phyloP scores from a whole-genome alignment of 176 grass and related monocot species.

The Coix lacrymajobi region DNA sequence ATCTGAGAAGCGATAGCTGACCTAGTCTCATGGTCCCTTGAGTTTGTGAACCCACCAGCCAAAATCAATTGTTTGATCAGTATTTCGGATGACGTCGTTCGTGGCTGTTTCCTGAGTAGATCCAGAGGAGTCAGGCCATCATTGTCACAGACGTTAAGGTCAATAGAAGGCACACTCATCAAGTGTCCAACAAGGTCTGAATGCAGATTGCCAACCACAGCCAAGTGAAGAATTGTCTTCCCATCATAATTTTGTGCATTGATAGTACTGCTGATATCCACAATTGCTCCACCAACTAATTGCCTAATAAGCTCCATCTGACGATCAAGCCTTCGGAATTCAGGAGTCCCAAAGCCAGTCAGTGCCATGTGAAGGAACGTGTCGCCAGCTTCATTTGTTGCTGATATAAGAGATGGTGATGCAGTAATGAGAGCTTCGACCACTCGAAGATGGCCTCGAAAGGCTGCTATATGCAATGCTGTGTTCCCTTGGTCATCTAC shows the following conservation, averaged over 20 bases:
- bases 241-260: slow-evolving; percentile 73
- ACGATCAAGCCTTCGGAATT: slow-evolving; percentile 75
- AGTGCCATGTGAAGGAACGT: slow-evolving; percentile 86
- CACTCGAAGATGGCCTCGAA: slow-evolving; percentile 62
- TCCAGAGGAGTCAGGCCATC: slow-evolving; percentile 80
- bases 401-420: slow-evolving; percentile 40
- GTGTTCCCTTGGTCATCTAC: slow-evolving; percentile 79
- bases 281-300: slow-evolving; percentile 34
- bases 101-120: slow-evolving; percentile 68
- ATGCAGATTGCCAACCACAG: slow-evolving; percentile 63
- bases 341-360: slow-evolving; percentile 74
- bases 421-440: slow-evolving; percentile 48
- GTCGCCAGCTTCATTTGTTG: slow-evolving; percentile 60
- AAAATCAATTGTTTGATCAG: slow-evolving; percentile 76
- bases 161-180: slow-evolving; percentile 51
- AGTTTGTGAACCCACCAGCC: slow-evolving; percentile 77
- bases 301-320: slow-evolving; percentile 74
- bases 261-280: slow-evolving; percentile 54
- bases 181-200: slow-evolving; percentile 62
- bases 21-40: slow-evolving; percentile 46
- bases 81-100: slow-evolving; percentile 68
- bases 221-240: slow-evolving; percentile 76
- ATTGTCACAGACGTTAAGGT: slow-evolving; percentile 58
- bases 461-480: slow-evolving; percentile 77
- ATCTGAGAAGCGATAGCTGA: slow-evolving; percentile 59